phyloP scores from a whole-genome alignment of 805 yeast species.

The Brettanomyces sp. region DNA sequence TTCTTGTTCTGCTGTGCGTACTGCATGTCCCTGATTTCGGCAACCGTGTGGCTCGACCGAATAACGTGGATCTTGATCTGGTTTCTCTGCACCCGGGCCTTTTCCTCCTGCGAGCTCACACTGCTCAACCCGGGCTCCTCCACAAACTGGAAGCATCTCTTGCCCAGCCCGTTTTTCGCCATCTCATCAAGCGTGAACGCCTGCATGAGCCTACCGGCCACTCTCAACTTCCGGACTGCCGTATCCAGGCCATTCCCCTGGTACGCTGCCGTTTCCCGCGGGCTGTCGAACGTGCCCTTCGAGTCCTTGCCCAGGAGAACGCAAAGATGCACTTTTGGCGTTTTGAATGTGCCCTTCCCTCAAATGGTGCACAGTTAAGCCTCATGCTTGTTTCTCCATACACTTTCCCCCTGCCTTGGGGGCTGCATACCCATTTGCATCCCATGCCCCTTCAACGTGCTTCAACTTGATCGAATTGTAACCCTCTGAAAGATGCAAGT shows the following conservation, averaged over 20 bases:
- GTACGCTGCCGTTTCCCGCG: slow-evolving; percentile 32
- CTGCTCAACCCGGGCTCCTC: slow-evolving; percentile 56
- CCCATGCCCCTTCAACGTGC: slow-evolving; percentile 30
- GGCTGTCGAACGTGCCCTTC: slow-evolving; percentile 60
- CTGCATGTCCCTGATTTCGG: slow-evolving; percentile 67
- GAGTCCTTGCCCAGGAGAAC: slow-evolving; percentile 72
- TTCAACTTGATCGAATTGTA: slow-evolving; percentile 46
- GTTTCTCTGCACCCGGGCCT: slow-evolving; percentile 29
- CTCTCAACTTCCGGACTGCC: slow-evolving; percentile 65
- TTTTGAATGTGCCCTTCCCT: slow-evolving; percentile 22
- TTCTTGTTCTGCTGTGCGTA: slow-evolving; percentile 77
- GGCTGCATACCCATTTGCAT: slow-evolving; percentile 25
- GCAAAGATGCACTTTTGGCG: slow-evolving; percentile 78
- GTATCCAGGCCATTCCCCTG: slow-evolving; percentile 63
- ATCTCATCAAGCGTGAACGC: slow-evolving; percentile 89
- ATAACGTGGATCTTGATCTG: slow-evolving; percentile 75
- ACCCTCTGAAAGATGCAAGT: slow-evolving; percentile 52
- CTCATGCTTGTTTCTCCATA: slow-evolving; percentile 11
- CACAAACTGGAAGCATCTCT: slow-evolving; percentile 64
- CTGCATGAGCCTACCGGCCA: slow-evolving; percentile 83
- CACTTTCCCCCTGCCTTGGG: slow-evolving; percentile 7
- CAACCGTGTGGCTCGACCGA: slow-evolving; percentile 54
- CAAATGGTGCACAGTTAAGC: slow-evolving; percentile 45
- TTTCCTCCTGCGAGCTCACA: slow-evolving; percentile 35
- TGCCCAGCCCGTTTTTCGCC: slow-evolving; percentile 68